These are phyloP conservation scores for Hypoxylon lienhwacheense DNA, from an alignment of 495 filamentous ascomycete genomes.

Conservation along the genomic window DNA sequence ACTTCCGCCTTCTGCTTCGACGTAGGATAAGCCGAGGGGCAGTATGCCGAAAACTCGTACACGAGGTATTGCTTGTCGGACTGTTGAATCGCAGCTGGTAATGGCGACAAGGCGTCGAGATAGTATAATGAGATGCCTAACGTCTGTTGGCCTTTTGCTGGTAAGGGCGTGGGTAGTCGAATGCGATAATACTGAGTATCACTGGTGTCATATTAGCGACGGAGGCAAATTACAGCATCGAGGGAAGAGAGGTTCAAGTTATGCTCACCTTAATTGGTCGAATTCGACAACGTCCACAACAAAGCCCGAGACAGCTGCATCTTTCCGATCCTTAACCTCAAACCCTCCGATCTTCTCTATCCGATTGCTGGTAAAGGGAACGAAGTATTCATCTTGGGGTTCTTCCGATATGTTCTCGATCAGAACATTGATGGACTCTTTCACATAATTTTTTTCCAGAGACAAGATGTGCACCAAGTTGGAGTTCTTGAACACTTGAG, in stretches of 20 bases:
- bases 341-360: conserved; percentile 77
- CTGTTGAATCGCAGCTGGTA: conserved; percentile 79
- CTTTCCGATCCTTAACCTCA: conserved; percentile 90
- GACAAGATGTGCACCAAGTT: conserved; percentile 90
- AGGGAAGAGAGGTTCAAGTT: neutral
- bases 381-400: conserved; percentile 83
- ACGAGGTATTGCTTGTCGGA: conserved; percentile 82
- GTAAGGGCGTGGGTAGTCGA: conserved; percentile 71
- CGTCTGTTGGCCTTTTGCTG: conserved; percentile 74
- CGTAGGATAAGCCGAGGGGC: conserved; percentile 77
- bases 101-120: conserved; percentile 71
- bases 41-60: conserved; percentile 81
- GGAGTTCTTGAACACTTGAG: conserved; percentile 85
- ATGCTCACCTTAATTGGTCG: conserved; percentile 61
- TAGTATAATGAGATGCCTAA: conserved; percentile 82
- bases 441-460: conserved; percentile 85
- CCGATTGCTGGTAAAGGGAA: conserved; percentile 76
- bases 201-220: conserved; percentile 49
- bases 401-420: conserved; percentile 79
- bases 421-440: conserved; percentile 88
- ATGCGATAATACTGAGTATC: conserved; percentile 83
- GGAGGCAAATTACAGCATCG: neutral
- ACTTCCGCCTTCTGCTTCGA: conserved; percentile 95
- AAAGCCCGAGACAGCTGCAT: conserved; percentile 65
- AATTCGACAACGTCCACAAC: conserved; percentile 66